A percentile compares a stretch with the other conserved stretches of the same genome.
These are phyloP conservation scores for Phlyctochytrium bullatum DNA, from an alignment of 192 early-diverging fungal species.

Conservation along the genomic window DNA sequence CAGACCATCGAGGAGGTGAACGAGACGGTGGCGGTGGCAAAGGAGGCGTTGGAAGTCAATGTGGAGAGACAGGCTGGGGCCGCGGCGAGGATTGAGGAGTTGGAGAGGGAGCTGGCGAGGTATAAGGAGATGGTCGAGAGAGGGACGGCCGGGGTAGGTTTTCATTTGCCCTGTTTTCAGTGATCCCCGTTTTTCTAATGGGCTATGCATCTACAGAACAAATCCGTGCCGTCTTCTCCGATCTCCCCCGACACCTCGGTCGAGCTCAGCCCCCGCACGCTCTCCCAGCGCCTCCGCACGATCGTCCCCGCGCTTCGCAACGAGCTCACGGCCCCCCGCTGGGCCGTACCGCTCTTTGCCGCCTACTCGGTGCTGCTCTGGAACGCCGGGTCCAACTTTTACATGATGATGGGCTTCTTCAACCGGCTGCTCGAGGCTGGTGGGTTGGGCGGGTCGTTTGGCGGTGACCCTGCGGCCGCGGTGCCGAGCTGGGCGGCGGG, in stretches of 20 bases:
- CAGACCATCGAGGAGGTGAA: neutral
- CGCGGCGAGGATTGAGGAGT: neutral
- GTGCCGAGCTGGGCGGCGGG: no score
- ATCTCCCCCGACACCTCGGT: neutral
- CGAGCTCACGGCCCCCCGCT: neutral
- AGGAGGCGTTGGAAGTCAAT: neutral
- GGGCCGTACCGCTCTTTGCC: neutral
- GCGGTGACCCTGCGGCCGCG: no score
- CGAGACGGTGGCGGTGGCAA: neutral
- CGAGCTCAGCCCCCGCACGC: neutral
- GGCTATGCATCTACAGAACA: no score
- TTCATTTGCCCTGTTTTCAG: neutral
- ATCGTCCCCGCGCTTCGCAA: neutral
- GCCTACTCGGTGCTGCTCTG: neutral
- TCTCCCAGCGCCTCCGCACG: neutral
- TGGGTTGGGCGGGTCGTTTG: no score
- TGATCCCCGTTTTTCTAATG: no score
- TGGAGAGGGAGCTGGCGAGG: neutral
- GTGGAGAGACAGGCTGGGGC: neutral
- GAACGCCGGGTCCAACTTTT: neutral
- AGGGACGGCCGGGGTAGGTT: neutral
- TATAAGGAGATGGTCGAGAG: neutral
- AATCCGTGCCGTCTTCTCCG: neutral
- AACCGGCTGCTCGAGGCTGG: no score
- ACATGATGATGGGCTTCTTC: no score